phyloP scores from a whole-genome alignment of 2,329 filamentous ascomycete genomes.

The Arthrobotrys conoides region DNA sequence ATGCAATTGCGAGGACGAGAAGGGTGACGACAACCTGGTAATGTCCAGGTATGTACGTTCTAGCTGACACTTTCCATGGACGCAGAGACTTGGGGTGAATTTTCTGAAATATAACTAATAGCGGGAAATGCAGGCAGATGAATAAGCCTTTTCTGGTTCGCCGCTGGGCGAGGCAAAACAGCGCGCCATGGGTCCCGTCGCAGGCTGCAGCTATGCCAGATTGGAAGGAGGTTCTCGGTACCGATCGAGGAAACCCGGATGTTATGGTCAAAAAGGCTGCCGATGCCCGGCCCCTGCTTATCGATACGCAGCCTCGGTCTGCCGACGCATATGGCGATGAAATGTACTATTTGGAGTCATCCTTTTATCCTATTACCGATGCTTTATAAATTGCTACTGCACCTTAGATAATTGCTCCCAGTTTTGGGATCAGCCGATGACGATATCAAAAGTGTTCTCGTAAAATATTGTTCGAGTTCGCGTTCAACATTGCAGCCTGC shows the following conservation, averaged over 20 bases:
- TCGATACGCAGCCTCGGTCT: conserved; percentile 25
- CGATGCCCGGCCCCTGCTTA: conserved; percentile 10
- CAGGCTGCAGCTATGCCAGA: conserved; percentile 33
- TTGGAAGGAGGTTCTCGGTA: conserved; percentile 51
- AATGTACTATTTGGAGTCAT: not conserved
- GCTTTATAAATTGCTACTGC: not conserved
- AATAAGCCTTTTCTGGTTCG: conserved; percentile 42
- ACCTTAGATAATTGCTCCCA: no score
- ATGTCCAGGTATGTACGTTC: not conserved
- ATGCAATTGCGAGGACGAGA: conserved; percentile 11
- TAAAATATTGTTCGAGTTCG: not conserved
- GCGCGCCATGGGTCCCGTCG: conserved; percentile 24
- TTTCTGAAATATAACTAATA: conserved; percentile 30
- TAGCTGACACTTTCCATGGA: not conserved
- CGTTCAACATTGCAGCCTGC: not conserved
- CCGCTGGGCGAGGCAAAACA: conserved; percentile 29
- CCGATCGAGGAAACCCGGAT: conserved; percentile 40
- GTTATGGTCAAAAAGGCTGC: conserved; percentile 7
- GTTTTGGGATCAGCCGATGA: not conserved
- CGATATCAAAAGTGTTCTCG: not conserved
- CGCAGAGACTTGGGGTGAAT: not conserved
- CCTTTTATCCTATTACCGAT: not conserved
- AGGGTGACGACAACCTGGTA: conserved; percentile 28
- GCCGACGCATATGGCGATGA: not conserved
- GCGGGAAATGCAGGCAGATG: conserved; percentile 16